These are phyloP conservation scores for Candida qinlingensis DNA, from an alignment of 805 yeast species.

Conservation along the genomic window DNA sequence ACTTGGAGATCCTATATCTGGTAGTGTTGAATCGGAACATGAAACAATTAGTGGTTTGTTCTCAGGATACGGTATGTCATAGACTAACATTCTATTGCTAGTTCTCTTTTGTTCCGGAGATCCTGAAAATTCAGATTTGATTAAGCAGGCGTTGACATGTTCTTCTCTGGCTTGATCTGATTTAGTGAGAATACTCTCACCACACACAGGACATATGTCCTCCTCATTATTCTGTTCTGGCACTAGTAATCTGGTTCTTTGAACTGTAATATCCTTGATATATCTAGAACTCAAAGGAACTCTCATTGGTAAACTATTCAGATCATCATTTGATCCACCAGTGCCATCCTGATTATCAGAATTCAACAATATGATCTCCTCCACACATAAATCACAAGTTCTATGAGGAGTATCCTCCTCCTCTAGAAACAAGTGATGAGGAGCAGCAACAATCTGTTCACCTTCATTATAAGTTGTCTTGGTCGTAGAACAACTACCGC, in stretches of 20 bases:
- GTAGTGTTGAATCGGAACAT: constrained; percentile 20
- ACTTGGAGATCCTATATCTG: constrained; percentile 5
- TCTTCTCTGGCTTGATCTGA: constrained; percentile 38
- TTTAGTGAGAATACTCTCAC: constrained; percentile 14
- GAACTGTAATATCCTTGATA: constrained; percentile 9
- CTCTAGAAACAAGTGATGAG: constrained; percentile 42
- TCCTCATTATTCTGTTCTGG: constrained; percentile 27
- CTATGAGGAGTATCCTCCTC: constrained; percentile 52
- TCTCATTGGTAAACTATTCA: constrained; percentile 11
- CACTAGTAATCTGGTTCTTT: constrained; percentile 1
- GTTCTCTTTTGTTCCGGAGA: constrained; percentile 50
- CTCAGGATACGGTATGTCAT: constrained; percentile 33
- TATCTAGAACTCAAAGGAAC: constrained; percentile 7
- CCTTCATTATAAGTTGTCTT: constrained; percentile 51
- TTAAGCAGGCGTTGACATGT: constrained; percentile 71
- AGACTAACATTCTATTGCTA: constrained; percentile 82
- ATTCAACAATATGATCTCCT: constrained; percentile 38
- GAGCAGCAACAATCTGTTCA: constrained; percentile 52
- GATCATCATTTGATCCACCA: constrained; percentile 6
- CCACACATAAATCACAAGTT: constrained; percentile 71
- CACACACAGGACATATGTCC: constrained; percentile 38
- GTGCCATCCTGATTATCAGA: constrained; percentile 1
- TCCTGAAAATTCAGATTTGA: constrained; percentile 56
- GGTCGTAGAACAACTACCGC: constrained; percentile 60
- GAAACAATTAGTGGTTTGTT: constrained; percentile 17